Evolutionary conservation across 2,329 filamentous ascomycete species (phyloP), one percentile per base, ranked within the genome.

Genomic region (Diplocarpon mali): DNA sequence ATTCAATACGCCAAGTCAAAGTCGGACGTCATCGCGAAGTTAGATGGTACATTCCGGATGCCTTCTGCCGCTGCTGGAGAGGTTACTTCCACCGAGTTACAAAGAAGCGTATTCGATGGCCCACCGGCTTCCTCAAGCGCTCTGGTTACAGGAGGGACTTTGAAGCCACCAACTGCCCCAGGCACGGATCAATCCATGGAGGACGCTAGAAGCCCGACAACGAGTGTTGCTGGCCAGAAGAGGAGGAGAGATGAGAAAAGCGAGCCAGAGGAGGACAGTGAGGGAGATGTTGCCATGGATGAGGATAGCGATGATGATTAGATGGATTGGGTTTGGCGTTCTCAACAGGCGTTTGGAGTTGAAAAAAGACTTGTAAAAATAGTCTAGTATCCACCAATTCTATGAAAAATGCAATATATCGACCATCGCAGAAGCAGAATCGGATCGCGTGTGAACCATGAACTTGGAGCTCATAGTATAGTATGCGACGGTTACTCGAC

Each of bases 1-100:
- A 88, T 98, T 56, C 73, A 82, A 53, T 98, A 96, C 64, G 88
- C 85, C 46, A 95, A 89, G 64, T 80, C 81, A 46, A 90, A 90
- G 61, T 95, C 89, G 3, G 75, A 95, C 63, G 83, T 84, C 17
- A 78, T 98, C 50, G 79, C 87, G 29, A 95, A 94, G 65, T 78
- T 98, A 42, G 89, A 95, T 54, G 92, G 92, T 51, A 90, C 86
- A 12, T 95, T 88, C 67, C 80, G 81, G 60, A 73, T 85, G 55
- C 79, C 85, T 12, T 67, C 70, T 34, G 67, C 70, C 24, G 71
- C 68, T 24, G 71, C 73, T 45, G 68, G 69, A 42, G 69, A 68
- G 34, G 74, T 78, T 42, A 75, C 78, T 57, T 76, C 83, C 55
- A 87, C 83, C 3, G 81, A 85, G 54, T 70, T 85, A 37, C 83